These are phyloP conservation scores for Trametes maxima DNA, from an alignment of 768 basidiomycete genomes.

Conservation along the genomic window DNA sequence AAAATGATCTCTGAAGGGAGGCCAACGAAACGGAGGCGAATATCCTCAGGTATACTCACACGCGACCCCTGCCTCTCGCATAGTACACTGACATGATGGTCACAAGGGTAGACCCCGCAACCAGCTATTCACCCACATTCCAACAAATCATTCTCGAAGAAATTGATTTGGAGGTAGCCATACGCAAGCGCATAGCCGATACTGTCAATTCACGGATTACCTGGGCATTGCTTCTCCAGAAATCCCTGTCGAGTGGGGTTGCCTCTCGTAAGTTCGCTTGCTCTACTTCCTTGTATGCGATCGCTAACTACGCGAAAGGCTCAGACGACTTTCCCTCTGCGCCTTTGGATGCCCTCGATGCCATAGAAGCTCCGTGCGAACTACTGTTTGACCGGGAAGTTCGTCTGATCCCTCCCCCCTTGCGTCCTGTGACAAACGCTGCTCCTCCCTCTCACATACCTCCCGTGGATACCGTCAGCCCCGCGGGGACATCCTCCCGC, in stretches of 20 bases:
- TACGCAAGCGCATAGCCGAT: constrained; percentile 44
- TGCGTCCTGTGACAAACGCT: not conserved
- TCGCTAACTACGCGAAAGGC: not conserved
- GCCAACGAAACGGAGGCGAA: constrained; percentile 17
- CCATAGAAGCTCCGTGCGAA: constrained; percentile 42
- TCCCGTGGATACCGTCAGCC: not conserved
- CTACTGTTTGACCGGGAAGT: constrained; percentile 40
- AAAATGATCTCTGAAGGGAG: not conserved
- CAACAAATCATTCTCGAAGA: constrained; percentile 41
- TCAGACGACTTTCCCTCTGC: constrained; percentile 39
- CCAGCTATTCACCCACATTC: constrained; percentile 5
- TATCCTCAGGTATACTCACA: not conserved
- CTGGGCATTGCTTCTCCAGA: constrained; percentile 47
- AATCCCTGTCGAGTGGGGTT: constrained; percentile 32
- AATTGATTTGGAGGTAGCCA: constrained; percentile 45
- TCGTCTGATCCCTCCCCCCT: constrained; percentile 7
- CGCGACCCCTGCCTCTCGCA: not conserved
- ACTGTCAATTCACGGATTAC: constrained; percentile 48
- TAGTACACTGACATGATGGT: not conserved
- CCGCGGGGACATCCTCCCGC: constrained; percentile 6
- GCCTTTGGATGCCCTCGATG: constrained; percentile 46
- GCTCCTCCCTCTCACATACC: not conserved
- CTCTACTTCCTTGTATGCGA: not conserved
- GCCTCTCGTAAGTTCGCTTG: not conserved
- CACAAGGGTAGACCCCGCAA: not conserved